Conservation (phyloP, 1,284 basidiomycete species). For the Malassezia vespertilionis region DNA sequence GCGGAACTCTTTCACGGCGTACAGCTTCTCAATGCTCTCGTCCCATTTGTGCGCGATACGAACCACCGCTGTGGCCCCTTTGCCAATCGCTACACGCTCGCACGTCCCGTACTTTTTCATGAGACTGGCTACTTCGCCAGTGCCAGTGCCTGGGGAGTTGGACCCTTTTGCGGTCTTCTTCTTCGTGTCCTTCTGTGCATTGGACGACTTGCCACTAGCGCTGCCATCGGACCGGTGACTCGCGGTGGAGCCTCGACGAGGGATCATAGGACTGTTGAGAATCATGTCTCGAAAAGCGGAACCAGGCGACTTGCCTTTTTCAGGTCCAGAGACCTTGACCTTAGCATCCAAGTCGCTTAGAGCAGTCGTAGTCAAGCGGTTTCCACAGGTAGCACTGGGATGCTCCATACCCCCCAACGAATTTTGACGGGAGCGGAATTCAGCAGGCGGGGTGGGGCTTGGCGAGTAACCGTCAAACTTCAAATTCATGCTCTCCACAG, state of each 20-base stretch:
- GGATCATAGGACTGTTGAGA: constrained; percentile 41
- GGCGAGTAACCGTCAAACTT: constrained; percentile 27
- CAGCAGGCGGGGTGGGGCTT: constrained; percentile 28
- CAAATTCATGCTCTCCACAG: constrained; percentile 28
- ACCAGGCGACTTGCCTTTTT: constrained; percentile 29
- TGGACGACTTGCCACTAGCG: constrained; percentile 23
- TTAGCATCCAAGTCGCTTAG: constrained; percentile 42
- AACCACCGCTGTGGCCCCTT: constrained; percentile 92
- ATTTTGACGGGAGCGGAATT: not conserved
- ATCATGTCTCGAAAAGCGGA: constrained; percentile 45
- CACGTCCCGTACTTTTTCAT: constrained; percentile 90
- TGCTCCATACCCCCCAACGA: constrained; percentile 18
- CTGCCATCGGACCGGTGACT: constrained; percentile 22
- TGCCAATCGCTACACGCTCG: constrained; percentile 91
- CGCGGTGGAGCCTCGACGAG: constrained; percentile 33
- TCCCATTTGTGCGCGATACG: constrained; percentile 98
- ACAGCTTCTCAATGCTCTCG: constrained; percentile 88
- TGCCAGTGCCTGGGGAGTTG: constrained; percentile 7
- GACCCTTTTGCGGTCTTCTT: constrained; percentile 21
- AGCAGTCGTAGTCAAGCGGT: constrained; percentile 34
- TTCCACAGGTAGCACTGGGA: constrained; percentile 10
- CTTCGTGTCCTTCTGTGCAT: constrained; percentile 22
- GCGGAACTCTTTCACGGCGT: constrained; percentile 98
- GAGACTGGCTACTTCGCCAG: constrained; percentile 37
- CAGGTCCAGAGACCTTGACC: constrained; percentile 9